These are phyloP conservation scores for Pisolithus tinctorius DNA, from an alignment of 768 basidiomycete species.

Conservation along the genomic window DNA sequence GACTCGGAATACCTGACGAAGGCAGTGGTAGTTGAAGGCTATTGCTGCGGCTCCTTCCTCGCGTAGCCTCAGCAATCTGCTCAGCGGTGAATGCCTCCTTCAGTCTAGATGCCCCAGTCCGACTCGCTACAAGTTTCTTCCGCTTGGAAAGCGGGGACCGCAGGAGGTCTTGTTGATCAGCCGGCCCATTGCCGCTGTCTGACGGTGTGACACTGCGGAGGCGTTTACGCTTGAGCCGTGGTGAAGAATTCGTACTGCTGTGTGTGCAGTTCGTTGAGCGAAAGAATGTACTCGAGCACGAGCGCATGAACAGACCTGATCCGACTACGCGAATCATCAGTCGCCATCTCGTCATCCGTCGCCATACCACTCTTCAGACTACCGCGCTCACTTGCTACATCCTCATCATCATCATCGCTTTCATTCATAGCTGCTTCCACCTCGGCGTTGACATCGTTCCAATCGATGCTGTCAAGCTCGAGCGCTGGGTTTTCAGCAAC, in stretches of 20 bases:
- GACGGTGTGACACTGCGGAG: conserved; percentile 68
- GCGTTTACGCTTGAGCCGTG: conserved; percentile 56
- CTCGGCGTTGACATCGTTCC: conserved; percentile 81
- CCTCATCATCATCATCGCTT: conserved; percentile 54
- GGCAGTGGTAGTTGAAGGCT: conserved; percentile 8
- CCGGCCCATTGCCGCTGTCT: conserved; percentile 36
- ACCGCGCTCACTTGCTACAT: conserved; percentile 32
- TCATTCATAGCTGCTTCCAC: conserved; percentile 84
- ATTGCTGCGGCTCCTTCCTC: conserved; percentile 18
- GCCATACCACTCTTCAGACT: conserved; percentile 37
- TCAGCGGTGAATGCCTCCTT: conserved; percentile 61
- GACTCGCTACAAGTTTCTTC: conserved; percentile 64
- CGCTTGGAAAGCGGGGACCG: conserved; percentile 75
- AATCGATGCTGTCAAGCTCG: conserved; percentile 61
- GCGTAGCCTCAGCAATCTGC: conserved; percentile 30
- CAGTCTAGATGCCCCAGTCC: conserved; percentile 57
- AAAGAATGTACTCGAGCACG: conserved; percentile 14
- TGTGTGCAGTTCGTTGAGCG: conserved; percentile 11
- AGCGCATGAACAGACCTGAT: conserved; percentile 29
- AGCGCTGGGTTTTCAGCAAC: conserved; percentile 29
- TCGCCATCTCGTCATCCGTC: conserved; percentile 45
- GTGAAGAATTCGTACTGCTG: conserved; percentile 33
- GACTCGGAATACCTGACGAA: conserved; percentile 12
- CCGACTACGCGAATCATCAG: conserved; percentile 45
- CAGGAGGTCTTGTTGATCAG: conserved; percentile 35